A percentile compares a stretch with the other conserved stretches of the same genome.
These are phyloP conservation scores for Exophiala phaeomuriformis DNA, from an alignment of 2,329 filamentous ascomycete genomes.

Conservation along the genomic window DNA sequence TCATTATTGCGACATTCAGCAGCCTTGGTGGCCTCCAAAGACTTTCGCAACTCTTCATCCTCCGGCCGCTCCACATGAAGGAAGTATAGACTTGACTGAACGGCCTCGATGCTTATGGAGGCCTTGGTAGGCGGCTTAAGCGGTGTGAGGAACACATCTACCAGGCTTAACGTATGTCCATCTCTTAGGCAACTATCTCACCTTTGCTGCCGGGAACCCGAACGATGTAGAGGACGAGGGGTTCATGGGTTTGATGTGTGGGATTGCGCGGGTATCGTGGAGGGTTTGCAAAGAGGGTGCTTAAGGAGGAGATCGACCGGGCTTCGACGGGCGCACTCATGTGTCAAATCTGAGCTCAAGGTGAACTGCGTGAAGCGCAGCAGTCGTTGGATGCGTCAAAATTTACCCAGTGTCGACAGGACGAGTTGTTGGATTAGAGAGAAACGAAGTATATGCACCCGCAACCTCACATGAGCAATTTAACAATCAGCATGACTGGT, in stretches of 20 bases:
- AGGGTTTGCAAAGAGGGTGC: slow-evolving; percentile 73
- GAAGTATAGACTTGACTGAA: slow-evolving; percentile 84
- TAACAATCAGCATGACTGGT: no score
- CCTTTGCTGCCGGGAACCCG: slow-evolving; percentile 85
- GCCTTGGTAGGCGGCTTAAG: slow-evolving; percentile 75
- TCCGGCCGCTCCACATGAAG: slow-evolving; percentile 67
- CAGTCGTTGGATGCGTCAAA: not conserved
- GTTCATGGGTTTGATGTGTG: slow-evolving; percentile 58
- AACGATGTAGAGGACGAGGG: slow-evolving; percentile 82
- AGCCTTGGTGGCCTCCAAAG: slow-evolving; percentile 33
- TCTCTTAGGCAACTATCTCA: slow-evolving; percentile 34
- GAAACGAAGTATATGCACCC: no score
- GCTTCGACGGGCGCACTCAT: slow-evolving; percentile 56
- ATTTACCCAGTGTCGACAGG: not conserved
- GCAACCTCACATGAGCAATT: no score
- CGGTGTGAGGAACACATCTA: slow-evolving; percentile 87
- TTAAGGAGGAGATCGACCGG: slow-evolving; percentile 71
- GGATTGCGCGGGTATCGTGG: slow-evolving; percentile 77
- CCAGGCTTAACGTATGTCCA: slow-evolving; percentile 12
- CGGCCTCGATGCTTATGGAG: slow-evolving; percentile 79
- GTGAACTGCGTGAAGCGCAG: not conserved
- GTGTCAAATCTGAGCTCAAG: slow-evolving; percentile 3
- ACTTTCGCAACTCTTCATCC: slow-evolving; percentile 42
- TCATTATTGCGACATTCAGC: slow-evolving; percentile 8
- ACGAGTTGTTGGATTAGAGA: no score